These are phyloP conservation scores for Xerocomellus intermedius DNA, from an alignment of 768 basidiomycete genomes.

Conservation along the genomic window DNA sequence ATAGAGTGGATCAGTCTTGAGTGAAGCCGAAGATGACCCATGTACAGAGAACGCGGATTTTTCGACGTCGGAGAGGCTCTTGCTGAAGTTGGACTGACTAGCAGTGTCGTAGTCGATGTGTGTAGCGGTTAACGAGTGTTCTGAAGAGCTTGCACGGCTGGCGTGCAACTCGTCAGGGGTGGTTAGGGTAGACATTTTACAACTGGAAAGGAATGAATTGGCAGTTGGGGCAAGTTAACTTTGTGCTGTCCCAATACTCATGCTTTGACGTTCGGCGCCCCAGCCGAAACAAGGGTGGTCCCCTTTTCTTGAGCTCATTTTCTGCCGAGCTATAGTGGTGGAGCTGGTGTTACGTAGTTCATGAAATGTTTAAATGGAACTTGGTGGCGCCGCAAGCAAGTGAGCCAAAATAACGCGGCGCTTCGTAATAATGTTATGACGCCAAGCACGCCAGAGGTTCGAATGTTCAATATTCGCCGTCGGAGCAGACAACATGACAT, in stretches of 20 bases:
- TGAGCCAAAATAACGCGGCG: neutral
- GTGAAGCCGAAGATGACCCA: slow-evolving; percentile 6
- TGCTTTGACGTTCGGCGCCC: neutral
- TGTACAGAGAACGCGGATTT: neutral
- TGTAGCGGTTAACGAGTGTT: slow-evolving; percentile 13
- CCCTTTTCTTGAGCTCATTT: neutral
- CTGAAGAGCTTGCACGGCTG: slow-evolving; percentile 12
- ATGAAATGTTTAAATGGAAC: neutral
- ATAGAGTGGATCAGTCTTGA: slow-evolving; percentile 3
- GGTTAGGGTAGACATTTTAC: slow-evolving; percentile 15
- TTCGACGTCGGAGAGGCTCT: slow-evolving; percentile 7
- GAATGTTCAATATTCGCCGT: neutral
- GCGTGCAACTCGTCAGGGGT: slow-evolving; percentile 8
- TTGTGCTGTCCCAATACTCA: neutral
- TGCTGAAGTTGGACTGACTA: neutral
- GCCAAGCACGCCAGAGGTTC: neutral
- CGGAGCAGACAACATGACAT: neutral
- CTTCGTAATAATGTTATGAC: neutral
- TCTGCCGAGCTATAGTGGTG: slow-evolving; percentile 1
- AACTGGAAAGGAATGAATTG: slow-evolving; percentile 11
- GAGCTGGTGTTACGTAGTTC: slow-evolving; percentile 18
- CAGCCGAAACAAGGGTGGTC: neutral
- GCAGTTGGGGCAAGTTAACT: slow-evolving; percentile 9
- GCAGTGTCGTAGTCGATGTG: slow-evolving; percentile 8
- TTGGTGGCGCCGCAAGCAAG: neutral